Evolutionary conservation across 768 basidiomycete genomes (phyloP).

Genomic region (Tulasnella calospora): DNA sequence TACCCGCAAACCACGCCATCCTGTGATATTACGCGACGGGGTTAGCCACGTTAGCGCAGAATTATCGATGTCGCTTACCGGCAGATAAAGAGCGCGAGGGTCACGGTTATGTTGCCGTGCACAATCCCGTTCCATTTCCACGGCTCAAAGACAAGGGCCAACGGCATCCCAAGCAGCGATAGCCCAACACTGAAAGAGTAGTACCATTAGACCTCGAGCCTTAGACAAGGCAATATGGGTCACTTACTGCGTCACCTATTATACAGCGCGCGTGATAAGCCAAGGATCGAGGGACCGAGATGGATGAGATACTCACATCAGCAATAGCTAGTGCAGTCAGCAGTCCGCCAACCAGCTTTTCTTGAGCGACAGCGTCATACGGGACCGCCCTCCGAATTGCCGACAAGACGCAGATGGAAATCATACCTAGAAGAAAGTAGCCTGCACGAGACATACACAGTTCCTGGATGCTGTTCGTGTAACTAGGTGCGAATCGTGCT

Average conservation of each 20-base stretch:
- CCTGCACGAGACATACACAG: slow-evolving; percentile 39
- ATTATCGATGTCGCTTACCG: slow-evolving; percentile 43
- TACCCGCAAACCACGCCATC: slow-evolving; percentile 52
- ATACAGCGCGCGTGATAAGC: slow-evolving; percentile 8
- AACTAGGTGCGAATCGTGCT: slow-evolving; percentile 29
- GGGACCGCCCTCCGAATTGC: slow-evolving; percentile 58
- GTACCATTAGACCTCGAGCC: slow-evolving; percentile 16
- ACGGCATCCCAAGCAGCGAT: slow-evolving; percentile 56
- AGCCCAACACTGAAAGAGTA: slow-evolving; percentile 47
- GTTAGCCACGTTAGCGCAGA: slow-evolving; percentile 5
- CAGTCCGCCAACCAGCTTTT: slow-evolving; percentile 60
- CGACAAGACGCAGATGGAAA: slow-evolving; percentile 63
- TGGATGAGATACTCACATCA: slow-evolving; percentile 49
- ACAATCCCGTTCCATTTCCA: slow-evolving; percentile 64
- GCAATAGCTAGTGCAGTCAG: slow-evolving; percentile 61
- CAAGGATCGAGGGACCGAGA: slow-evolving; percentile 10
- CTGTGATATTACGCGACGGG: slow-evolving; percentile 34
- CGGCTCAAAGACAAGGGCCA: slow-evolving; percentile 48
- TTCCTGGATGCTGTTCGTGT: background rate
- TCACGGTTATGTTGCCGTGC: slow-evolving; percentile 70
- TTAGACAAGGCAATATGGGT: slow-evolving; percentile 23
- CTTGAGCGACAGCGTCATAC: slow-evolving; percentile 35
- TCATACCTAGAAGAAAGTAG: slow-evolving; percentile 58
- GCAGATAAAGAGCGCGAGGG: slow-evolving; percentile 50
- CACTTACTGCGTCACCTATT: slow-evolving; percentile 58